Base-by-base conservation (phyloP, 306 rosid species). In the Cercis canadensis region DNA sequence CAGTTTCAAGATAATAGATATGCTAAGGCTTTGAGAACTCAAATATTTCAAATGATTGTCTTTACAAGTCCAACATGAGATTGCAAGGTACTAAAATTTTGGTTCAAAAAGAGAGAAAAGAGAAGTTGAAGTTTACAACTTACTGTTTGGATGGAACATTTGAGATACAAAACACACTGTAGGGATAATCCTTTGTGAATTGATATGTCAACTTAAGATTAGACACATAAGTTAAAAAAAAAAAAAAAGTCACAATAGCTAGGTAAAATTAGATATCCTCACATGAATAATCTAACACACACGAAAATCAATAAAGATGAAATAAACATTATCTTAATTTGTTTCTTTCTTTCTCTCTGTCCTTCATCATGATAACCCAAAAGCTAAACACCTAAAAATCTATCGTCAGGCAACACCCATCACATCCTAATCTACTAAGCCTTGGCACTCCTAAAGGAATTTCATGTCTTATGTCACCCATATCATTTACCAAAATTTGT, bases 71-170 rank as follows among this genome's bases (percentile, higher is more conserved):
- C 51, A 40, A 17, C 51, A 62, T 62, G 62, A 11, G 64, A 63
- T 14, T 11, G 47, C 53, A 65, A 4, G 60, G 63, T 11, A 24
- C 56, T 1, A 41, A 11, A 62, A 41, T 12, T 29, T 11, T 2
- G 16, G 57, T 14, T 13, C n/a, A 46, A 31, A 34, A 70, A 11
- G 53, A 59, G 10, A 2, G 29, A 15, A 50, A 40, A 39, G 36
- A 46, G 59, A 49, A 18, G 67, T 31, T 17, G 33, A n/a, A 60
- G 18, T 32, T 70, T 56, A 49, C 9, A 52, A 84, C 99, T 89
- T 76, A 94, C 99, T 94, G 62, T 94, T 94, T 51, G 97, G 99
- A 81, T 94, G 99, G 83, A 94, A 94, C 99, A 94, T 94, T 61
- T 96, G 87, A 66, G 99, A 94, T 55, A 94, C 99, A 73, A 94